These are phyloP conservation scores for Phialophora macrospora DNA, from an alignment of 2,329 filamentous ascomycete species.

Conservation along the genomic window DNA sequence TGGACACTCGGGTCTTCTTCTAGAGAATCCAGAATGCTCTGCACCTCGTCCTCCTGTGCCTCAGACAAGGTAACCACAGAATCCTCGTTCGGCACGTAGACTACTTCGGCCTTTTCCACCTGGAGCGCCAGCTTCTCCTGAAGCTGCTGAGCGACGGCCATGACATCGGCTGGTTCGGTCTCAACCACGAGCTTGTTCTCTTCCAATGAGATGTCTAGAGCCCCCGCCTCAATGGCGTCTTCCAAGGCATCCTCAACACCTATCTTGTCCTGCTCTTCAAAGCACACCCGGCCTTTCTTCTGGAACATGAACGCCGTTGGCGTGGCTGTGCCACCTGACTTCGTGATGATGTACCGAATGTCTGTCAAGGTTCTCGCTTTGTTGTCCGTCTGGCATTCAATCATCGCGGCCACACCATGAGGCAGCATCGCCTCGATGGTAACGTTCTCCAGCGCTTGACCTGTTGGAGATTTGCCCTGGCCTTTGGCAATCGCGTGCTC, in stretches of 20 bases:
- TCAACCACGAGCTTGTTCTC: constrained; percentile 74
- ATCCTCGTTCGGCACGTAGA: constrained; percentile 84
- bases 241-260: constrained; percentile 76
- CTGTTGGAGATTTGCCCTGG: constrained; percentile 77
- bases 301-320: constrained; percentile 85
- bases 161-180: constrained; percentile 69
- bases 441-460: constrained; percentile 69
- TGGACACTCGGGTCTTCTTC: constrained; percentile 75
- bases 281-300: constrained; percentile 74
- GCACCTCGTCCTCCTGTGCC: constrained; percentile 62
- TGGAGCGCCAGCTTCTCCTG: constrained; percentile 67
- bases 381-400: constrained; percentile 85
- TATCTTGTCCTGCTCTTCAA: constrained; percentile 62
- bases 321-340: constrained; percentile 69
- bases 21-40: constrained; percentile 58
- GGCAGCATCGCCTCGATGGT: constrained; percentile 53
- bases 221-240: constrained; percentile 81
- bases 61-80: constrained; percentile 69
- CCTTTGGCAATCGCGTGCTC: constrained; percentile 86
- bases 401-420: constrained; percentile 56
- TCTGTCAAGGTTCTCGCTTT: constrained; percentile 75
- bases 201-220: constrained; percentile 61
- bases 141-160: constrained; percentile 67
- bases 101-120: constrained; percentile 75
- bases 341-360: constrained; percentile 72